Evolutionary conservation across 2,329 filamentous ascomycete species (phyloP).

Genomic region (Beauveria brongniartii): DNA sequence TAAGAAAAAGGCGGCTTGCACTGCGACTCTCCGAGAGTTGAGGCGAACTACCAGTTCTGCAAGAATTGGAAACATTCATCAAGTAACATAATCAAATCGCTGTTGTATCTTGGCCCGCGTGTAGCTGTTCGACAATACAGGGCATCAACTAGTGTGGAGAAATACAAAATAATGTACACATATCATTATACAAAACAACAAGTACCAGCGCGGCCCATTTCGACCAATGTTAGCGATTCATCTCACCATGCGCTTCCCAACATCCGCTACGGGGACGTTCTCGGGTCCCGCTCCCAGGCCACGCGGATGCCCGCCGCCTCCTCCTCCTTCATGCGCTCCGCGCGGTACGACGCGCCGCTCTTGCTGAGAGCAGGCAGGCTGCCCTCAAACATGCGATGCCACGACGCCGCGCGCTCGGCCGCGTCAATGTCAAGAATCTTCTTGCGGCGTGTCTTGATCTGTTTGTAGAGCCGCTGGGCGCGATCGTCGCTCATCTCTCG

Average conservation of each 20-base stretch:
- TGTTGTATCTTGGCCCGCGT: neutral
- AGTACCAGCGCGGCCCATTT: neutral
- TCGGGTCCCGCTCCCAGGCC: constrained; percentile 30
- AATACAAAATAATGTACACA: constrained; percentile 5
- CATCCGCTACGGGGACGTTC: neutral
- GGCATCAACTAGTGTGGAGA: neutral
- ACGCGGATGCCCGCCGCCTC: constrained; percentile 37
- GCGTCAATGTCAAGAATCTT: constrained; percentile 35
- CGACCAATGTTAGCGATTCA: neutral
- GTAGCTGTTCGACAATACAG: neutral
- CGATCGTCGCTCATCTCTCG: constrained; percentile 45
- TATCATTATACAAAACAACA: neutral
- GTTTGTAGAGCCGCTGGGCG: constrained; percentile 45
- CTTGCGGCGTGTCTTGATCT: constrained; percentile 48
- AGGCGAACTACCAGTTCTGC: too few relatives aligned
- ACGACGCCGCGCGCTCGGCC: constrained; percentile 31
- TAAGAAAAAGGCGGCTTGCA: too few relatives aligned
- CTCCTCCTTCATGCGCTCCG: constrained; percentile 44
- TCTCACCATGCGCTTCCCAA: neutral
- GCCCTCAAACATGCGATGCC: constrained; percentile 40
- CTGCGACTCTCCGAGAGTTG: too few relatives aligned
- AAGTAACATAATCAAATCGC: neutral
- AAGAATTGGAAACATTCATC: neutral
- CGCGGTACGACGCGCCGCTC: constrained; percentile 51
- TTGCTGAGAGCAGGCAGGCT: constrained; percentile 33